Percentiles rank a stretch among this genome's conserved stretches.
phyloP scores from a whole-genome alignment of 1,284 basidiomycete species.

The Naganishia cerealis region DNA sequence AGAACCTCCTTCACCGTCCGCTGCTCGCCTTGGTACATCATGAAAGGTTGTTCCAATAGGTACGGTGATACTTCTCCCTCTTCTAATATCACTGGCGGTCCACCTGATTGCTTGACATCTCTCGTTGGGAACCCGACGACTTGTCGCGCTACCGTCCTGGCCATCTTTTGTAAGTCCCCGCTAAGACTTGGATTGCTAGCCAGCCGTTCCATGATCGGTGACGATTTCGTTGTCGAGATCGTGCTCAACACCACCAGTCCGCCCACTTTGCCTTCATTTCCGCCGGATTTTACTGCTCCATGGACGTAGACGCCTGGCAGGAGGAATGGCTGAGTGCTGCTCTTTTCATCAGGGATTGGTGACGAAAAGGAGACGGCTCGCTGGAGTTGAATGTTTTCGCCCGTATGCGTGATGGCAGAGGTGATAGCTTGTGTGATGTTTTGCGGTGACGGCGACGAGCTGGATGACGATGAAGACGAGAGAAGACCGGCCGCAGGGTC shows the following conservation, averaged over 20 bases:
- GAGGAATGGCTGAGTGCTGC: slow-evolving; percentile 44
- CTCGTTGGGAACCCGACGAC: slow-evolving; percentile 79
- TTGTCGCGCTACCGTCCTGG: slow-evolving; percentile 77
- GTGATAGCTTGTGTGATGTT: slow-evolving; percentile 76
- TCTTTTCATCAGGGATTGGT: slow-evolving; percentile 59
- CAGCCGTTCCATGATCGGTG: slow-evolving; percentile 50
- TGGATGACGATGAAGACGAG: slow-evolving; percentile 40
- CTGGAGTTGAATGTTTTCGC: slow-evolving; percentile 81
- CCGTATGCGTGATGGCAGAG: slow-evolving; percentile 77
- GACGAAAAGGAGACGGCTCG: slow-evolving; percentile 72
- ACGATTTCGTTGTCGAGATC: slow-evolving; percentile 51
- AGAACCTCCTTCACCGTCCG: slow-evolving; percentile 66
- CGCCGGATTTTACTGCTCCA: slow-evolving; percentile 57
- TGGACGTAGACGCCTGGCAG: slow-evolving; percentile 80
- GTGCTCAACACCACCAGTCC: slow-evolving; percentile 67
- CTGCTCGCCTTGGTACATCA: slow-evolving; percentile 64
- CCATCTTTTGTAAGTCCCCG: slow-evolving; percentile 65
- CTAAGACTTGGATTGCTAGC: slow-evolving; percentile 55
- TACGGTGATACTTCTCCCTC: slow-evolving; percentile 59
- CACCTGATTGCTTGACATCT: slow-evolving; percentile 56
- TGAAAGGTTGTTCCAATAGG: slow-evolving; percentile 78
- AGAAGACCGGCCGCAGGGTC: slow-evolving; percentile 43
- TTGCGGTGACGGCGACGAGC: slow-evolving; percentile 40
- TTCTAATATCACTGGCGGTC: slow-evolving; percentile 35
- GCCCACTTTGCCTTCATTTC: slow-evolving; percentile 69